These are phyloP conservation scores for Solanum clarkiae DNA, from an alignment of 257 asterid genomes.

Conservation along the genomic window DNA sequence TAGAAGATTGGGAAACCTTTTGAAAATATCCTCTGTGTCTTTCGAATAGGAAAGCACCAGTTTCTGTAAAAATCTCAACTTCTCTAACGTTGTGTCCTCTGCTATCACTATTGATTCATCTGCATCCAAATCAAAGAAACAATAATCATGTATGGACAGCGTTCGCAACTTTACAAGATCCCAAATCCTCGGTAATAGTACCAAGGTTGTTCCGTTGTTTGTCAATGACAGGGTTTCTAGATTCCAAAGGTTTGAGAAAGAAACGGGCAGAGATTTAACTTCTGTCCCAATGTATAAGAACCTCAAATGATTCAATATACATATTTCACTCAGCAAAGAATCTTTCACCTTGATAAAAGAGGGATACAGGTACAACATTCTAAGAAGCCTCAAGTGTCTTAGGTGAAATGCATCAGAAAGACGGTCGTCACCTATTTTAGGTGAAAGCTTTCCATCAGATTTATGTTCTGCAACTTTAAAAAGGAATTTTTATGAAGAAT, in stretches of 20 bases:
- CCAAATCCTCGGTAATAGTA: background rate
- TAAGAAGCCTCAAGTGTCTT: background rate
- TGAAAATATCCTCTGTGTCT: background rate
- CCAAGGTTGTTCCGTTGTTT: background rate
- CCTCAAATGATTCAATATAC: background rate
- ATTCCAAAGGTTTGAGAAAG: background rate
- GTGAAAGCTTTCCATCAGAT: too few relatives aligned
- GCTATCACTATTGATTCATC: background rate
- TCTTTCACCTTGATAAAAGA: background rate
- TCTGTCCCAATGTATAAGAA: rapidly evolving
- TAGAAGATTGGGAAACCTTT: background rate
- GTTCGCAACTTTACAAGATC: background rate
- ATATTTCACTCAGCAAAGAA: background rate
- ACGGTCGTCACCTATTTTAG: too few relatives aligned
- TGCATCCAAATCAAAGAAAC: background rate
- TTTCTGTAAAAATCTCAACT: rapidly evolving
- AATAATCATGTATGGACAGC: rapidly evolving
- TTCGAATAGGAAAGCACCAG: background rate
- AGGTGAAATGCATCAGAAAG: background rate
- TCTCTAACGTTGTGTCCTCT: background rate
- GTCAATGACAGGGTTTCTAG: background rate
- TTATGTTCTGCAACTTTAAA: too few relatives aligned
- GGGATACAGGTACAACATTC: rapidly evolving
- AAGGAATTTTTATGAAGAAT: too few relatives aligned
- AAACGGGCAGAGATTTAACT: background rate